A percentile compares a stretch with the other conserved stretches of the same genome.
phyloP scores from a whole-genome alignment of 805 yeast genomes.

The Wickerhamiella qilinensis region DNA sequence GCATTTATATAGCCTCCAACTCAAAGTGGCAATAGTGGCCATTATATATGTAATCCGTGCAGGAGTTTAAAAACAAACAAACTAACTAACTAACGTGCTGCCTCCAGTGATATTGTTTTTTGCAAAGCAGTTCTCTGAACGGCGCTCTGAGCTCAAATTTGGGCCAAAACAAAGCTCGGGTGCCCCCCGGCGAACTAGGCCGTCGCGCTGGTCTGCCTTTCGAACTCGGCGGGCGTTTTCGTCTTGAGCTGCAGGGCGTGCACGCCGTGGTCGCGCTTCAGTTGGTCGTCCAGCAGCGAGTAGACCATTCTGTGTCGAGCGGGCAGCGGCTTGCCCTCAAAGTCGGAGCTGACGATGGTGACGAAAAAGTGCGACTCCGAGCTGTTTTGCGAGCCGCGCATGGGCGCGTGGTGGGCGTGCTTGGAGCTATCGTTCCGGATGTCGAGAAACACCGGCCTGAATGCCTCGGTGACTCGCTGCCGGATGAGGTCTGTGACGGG shows the following conservation, averaged over 20 bases:
- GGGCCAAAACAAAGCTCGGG: too few relatives aligned
- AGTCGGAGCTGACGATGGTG: constrained; percentile 52
- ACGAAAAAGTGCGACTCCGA: constrained; percentile 73
- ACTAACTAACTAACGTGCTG: constrained; percentile 3
- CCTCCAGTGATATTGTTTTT: too few relatives aligned
- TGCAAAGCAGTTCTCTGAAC: too few relatives aligned
- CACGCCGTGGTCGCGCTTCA: constrained; percentile 44
- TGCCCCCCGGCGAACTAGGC: too few relatives aligned
- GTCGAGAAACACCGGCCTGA: constrained; percentile 32
- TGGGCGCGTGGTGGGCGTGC: constrained; percentile 76
- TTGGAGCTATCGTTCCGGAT: constrained; percentile 71
- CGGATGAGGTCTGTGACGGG: constrained; percentile 38
- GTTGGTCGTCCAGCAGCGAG: constrained; percentile 51
- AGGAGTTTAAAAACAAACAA: neutral
- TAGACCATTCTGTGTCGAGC: constrained; percentile 67
- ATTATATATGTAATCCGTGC: neutral
- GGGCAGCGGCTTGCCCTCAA: constrained; percentile 50
- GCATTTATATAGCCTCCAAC: neutral
- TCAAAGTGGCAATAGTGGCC: neutral
- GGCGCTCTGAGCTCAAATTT: too few relatives aligned
- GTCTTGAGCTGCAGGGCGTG: constrained; percentile 83
- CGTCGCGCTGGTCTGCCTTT: neutral
- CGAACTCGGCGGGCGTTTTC: constrained; percentile 49
- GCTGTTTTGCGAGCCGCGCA: constrained; percentile 53
- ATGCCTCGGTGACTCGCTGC: constrained; percentile 25